These are phyloP conservation scores for Ceratocystiopsis sp. DNA, from an alignment of 2,329 filamentous ascomycete genomes.

Conservation along the genomic window DNA sequence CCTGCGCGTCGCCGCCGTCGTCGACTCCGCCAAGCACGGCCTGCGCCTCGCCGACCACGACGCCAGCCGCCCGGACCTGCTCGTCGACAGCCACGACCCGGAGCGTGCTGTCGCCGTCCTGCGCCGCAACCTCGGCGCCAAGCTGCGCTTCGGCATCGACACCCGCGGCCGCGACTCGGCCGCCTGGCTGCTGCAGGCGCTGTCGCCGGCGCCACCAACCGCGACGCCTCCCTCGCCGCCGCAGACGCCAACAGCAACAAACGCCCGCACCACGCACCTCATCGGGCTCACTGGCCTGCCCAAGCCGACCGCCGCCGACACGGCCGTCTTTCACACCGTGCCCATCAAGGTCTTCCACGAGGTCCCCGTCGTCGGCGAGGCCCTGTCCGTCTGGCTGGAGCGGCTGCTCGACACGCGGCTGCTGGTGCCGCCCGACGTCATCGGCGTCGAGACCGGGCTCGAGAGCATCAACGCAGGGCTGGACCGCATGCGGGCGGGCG, in stretches of 20 bases:
- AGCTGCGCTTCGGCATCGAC: constrained; percentile 51
- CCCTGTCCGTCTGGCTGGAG: constrained; percentile 50
- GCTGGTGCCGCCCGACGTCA: constrained; percentile 45
- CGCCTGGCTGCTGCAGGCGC: constrained; percentile 33
- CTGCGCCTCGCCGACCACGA: constrained; percentile 31
- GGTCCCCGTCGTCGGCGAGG: constrained; percentile 43
- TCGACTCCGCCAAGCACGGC: constrained; percentile 51
- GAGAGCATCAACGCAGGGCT: constrained; percentile 50
- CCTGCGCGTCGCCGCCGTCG: constrained; percentile 45
- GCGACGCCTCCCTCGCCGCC: constrained; percentile 23
- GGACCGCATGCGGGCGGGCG: constrained; percentile 46
- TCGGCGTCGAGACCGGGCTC: constrained; percentile 45
- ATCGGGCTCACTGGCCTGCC: constrained; percentile 53
- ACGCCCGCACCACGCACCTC: constrained; percentile 31
- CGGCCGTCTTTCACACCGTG: constrained; percentile 43
- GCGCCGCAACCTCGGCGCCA: constrained; percentile 31
- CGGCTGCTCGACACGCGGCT: constrained; percentile 35
- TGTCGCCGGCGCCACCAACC: constrained; percentile 17
- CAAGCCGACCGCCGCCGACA: constrained; percentile 28
- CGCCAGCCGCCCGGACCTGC: constrained; percentile 35
- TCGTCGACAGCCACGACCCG: constrained; percentile 52
- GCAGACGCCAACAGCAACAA: constrained; percentile 8
- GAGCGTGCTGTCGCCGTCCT: constrained; percentile 49
- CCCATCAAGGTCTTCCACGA: constrained; percentile 66
- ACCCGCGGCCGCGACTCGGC: constrained; percentile 50